phyloP scores from a whole-genome alignment of 2,329 filamentous ascomycete genomes.

The Colletotrichum tamarilloi region DNA sequence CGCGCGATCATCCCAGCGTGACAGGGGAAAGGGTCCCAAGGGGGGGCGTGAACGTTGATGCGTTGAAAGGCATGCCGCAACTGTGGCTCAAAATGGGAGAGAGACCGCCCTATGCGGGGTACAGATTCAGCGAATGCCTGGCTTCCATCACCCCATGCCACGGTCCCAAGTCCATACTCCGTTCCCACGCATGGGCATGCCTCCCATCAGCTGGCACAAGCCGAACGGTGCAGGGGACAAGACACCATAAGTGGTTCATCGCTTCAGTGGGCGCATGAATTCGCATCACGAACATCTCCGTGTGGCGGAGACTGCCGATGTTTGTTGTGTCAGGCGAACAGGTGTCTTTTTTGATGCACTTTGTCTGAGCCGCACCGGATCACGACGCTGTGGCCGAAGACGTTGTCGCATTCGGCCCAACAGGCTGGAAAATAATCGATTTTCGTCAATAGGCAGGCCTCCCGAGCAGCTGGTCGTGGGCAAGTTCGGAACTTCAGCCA shows the following conservation, averaged over 20 bases:
- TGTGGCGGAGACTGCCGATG: conserved; percentile 11
- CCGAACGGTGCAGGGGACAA: conserved; percentile 7
- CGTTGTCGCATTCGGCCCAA: background rate
- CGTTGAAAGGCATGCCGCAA: background rate
- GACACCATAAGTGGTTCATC: conserved; percentile 16
- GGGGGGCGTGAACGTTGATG: conserved; percentile 12
- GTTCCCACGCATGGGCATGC: conserved; percentile 18
- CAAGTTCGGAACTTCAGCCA: conserved; percentile 3
- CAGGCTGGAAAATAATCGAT: background rate
- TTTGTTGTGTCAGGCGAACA: conserved; percentile 10
- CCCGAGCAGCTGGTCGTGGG: background rate
- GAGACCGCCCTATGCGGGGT: conserved; percentile 26
- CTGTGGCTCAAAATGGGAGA: conserved; percentile 13
- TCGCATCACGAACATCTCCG: conserved; percentile 10
- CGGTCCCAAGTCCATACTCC: background rate
- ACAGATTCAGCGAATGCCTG: background rate
- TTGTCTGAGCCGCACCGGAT: background rate
- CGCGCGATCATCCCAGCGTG: background rate
- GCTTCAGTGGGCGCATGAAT: conserved; percentile 17
- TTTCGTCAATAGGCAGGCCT: conserved; percentile 19
- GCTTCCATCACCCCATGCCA: background rate
- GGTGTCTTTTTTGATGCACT: background rate
- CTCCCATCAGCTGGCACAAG: conserved; percentile 18
- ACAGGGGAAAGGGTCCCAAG: background rate
- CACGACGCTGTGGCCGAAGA: conserved; percentile 2